Conservation (phyloP, 2,329 filamentous ascomycete genomes). For the Plectosphaerella plurivora region DNA sequence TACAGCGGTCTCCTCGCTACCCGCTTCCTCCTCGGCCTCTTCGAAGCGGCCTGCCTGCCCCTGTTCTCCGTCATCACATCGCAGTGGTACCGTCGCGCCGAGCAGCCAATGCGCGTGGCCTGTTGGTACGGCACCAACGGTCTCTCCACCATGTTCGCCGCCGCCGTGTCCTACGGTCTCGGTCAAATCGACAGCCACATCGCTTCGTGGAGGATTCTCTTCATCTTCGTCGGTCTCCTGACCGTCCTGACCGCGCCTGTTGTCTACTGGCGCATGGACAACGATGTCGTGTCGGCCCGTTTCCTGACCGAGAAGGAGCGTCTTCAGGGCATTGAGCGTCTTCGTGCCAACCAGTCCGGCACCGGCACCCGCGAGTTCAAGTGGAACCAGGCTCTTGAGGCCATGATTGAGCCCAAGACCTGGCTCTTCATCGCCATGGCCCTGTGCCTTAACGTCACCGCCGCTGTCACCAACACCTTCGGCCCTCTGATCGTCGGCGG, state of each 20-base stretch:
- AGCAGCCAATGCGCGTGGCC: slow-evolving; percentile 59
- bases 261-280: slow-evolving; percentile 56
- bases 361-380: slow-evolving; percentile 69
- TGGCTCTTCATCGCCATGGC: slow-evolving; percentile 59
- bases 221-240: slow-evolving; percentile 56
- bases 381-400: slow-evolving; percentile 57
- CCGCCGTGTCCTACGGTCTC: slow-evolving; percentile 42
- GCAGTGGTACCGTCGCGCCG: slow-evolving; percentile 42
- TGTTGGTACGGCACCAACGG: slow-evolving; percentile 45
- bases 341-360: slow-evolving; percentile 71
- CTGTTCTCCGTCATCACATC: slow-evolving; percentile 42
- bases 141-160: slow-evolving; percentile 51
- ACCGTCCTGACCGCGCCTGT: slow-evolving; percentile 55
- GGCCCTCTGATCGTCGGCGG: slow-evolving; percentile 59
- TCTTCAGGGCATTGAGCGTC: slow-evolving; percentile 63
- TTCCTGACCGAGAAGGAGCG: slow-evolving; percentile 45
- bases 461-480: slow-evolving; percentile 59
- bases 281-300: slow-evolving; percentile 37
- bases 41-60: slow-evolving; percentile 26
- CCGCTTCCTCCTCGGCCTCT: slow-evolving; percentile 15
- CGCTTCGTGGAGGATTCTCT: slow-evolving; percentile 43
- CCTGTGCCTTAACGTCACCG: slow-evolving; percentile 60
- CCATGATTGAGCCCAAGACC: slow-evolving; percentile 42
- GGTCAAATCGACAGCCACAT: slow-evolving; percentile 40
- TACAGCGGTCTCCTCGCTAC: slow-evolving; percentile 13